Base-by-base conservation (phyloP, 208 protist genomes). In the Leishmania lainsoni region DNA sequence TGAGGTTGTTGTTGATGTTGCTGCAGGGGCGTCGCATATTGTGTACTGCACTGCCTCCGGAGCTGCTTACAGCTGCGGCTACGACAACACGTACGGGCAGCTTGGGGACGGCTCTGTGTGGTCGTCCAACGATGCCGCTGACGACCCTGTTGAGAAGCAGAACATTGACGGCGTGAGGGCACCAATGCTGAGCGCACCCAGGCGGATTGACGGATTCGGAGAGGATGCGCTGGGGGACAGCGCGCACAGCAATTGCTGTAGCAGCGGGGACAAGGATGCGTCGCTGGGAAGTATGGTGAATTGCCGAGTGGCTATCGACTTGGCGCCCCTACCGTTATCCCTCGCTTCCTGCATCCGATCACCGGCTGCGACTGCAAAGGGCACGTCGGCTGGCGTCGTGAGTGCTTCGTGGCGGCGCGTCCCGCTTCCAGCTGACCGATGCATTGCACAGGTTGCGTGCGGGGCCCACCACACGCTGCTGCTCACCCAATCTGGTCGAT, bases 41-140 rank as follows among this genome's bases (percentile, higher is more conserved):
- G 94, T 94, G 32, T 96, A 92, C 81, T 96, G 92, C 83, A 97
- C 91, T 14, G 80, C 81, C 5, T 89, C 88, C 16, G 94, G 94
- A 59, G 84, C 86, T 3, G 90, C 95, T 10, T 95, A 90, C 88
- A 94, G 77, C 29, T 94, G 91, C 72, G 92, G 94, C 70, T 96
- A 89, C 79, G 84, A 89, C 77, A 97, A 97, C 76, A 85, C 76
- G 26, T 90, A 94, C 81, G 94, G 94, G 16, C 94, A 97, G 86
- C 88, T 97, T 42, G 94, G 94, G 29, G 92, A 96, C 80, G 94
- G 91, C 48, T 90, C 86, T 5, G 86, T 97, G 49, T 97, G 94
- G 93, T 85, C 81, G 5, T 51, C 17, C 66, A 32, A 52, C 63
- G 12, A 29, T 58, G 49, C 48, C 71, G 2, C 69, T 61, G 14